These are phyloP conservation scores for Penicillium olsonii DNA, from an alignment of 2,329 filamentous ascomycete genomes.

Conservation along the genomic window DNA sequence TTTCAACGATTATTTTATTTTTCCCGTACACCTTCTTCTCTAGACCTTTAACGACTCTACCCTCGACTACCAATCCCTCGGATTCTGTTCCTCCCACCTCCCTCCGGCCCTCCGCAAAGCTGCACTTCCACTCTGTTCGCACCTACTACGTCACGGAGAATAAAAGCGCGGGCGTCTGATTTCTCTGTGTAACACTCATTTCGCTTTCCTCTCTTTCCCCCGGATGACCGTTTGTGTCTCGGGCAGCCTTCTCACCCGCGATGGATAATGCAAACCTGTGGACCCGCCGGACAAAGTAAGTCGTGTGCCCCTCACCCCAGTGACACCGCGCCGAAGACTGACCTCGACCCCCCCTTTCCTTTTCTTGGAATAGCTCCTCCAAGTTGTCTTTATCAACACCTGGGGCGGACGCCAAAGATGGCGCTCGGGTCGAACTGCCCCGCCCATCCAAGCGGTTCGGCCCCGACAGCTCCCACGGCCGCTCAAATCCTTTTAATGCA, in stretches of 20 bases:
- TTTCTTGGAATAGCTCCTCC: constrained; percentile 64
- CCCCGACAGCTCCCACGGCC: constrained; percentile 70
- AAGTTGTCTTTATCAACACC: constrained; percentile 88
- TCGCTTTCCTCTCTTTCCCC: constrained; percentile 18
- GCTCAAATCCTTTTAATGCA: constrained; percentile 75
- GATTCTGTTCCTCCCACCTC: not conserved
- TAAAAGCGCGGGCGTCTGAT: constrained; percentile 6
- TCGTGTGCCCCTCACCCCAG: constrained; percentile 11
- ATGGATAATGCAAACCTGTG: constrained; percentile 55
- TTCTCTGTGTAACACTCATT: constrained; percentile 16
- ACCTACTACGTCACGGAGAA: constrained; percentile 8
- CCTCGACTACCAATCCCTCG: not conserved
- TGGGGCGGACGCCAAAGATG: constrained; percentile 56
- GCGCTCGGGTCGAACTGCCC: constrained; percentile 57
- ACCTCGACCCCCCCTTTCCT: constrained; percentile 2
- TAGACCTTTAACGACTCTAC: not conserved
- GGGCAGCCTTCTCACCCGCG: constrained; percentile 38
- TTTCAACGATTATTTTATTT: constrained; percentile 1
- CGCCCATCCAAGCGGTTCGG: constrained; percentile 76
- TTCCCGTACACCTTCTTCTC: constrained; percentile 3
- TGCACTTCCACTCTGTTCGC: constrained; percentile 1
- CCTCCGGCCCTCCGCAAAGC: not conserved
- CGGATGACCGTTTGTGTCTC: constrained; percentile 42
- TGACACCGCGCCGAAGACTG: not conserved
- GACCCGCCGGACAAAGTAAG: constrained; percentile 53